Base-by-base conservation (phyloP, 2,329 filamentous ascomycete genomes). In the Colletotrichum sp. region DNA sequence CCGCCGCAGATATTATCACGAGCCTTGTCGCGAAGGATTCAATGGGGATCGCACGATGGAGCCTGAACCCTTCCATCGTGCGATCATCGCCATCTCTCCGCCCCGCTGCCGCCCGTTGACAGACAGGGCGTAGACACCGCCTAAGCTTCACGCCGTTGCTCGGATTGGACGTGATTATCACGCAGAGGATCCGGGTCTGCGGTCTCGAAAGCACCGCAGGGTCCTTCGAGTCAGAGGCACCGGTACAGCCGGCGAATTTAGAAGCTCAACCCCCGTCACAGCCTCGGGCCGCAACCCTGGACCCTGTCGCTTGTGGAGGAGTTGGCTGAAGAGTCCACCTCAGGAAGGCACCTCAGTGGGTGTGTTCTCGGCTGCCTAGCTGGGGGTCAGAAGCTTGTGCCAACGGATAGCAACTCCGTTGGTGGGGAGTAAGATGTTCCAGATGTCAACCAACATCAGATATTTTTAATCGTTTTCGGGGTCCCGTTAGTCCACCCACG, bases 401-500 rank as follows among this genome's bases (percentile, higher is more conserved):
- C n/a, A 52, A 52, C 43, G 43, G 43, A 52, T 13, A 52, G 43
- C n/a, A 52, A 52, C 43, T 52, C 43, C 43, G 43, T 52, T 0
- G 7, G 43, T 52, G 43, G 43, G 43, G 10, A 13, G n/a, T 52
- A 4, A 52, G n/a, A 2, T 52, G 2, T 4, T 21, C n/a, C 43
- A 21, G 43, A 52, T 52, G 43, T 8, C 18, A 13, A 52, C 43
- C 43, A 52, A 12, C 10, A n/a, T 21, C n/a, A 52, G n/a, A 21
- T 52, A n/a, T 21, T 52, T 52, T 13, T 3, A 0, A 8, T n/a
- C 5, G 9, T 43, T 43, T 43, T 43, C 16, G 43, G 43, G 10
- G 43, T 8, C 10, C 9, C 3, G 5, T n/a, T 48, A 3, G n/a
- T 52, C 43, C 1, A 21, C n/a, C 0, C 43, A 52, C 12, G 0